phyloP scores from a whole-genome alignment of 768 basidiomycete species.

The Boletales sp. region DNA sequence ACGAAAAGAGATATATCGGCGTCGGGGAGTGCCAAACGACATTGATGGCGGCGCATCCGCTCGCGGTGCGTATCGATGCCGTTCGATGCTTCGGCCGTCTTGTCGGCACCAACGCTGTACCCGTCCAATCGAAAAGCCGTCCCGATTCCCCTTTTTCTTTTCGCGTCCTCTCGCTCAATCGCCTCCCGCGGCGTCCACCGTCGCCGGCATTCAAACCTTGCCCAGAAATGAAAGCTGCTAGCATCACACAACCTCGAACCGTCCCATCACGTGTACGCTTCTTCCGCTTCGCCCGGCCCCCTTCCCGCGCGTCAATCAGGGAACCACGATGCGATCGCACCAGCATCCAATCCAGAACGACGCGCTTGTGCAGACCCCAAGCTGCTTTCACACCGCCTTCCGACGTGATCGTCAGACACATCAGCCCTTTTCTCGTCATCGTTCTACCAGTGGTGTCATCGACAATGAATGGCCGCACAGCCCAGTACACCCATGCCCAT shows the following conservation, averaged over 20 bases:
- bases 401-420: slow-evolving; percentile 5
- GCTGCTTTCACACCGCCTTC: not conserved
- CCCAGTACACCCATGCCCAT: too few species aligned
- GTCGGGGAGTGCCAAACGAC: not conserved
- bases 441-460: too few species aligned
- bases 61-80: not conserved
- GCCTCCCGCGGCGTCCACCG: not conserved
- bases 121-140: too few species aligned
- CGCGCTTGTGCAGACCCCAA: too few species aligned
- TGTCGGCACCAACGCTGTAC: not conserved
- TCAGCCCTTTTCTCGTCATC: too few species aligned
- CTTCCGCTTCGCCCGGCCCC: not conserved
- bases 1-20: not conserved
- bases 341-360: not conserved
- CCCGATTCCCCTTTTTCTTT: too few species aligned
- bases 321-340: not conserved
- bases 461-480: too few species aligned
- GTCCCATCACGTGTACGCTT: too few species aligned
- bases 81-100: not conserved
- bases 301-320: not conserved
- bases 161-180: too few species aligned
- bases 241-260: too few species aligned
- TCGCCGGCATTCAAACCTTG: not conserved
- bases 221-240: too few species aligned
- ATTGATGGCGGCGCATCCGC: not conserved